A percentile compares a stretch with the other conserved stretches of the same genome.
These are phyloP conservation scores for Pseudognaphalium luteoalbum DNA, from an alignment of 129 eudicot species.

Conservation along the genomic window DNA sequence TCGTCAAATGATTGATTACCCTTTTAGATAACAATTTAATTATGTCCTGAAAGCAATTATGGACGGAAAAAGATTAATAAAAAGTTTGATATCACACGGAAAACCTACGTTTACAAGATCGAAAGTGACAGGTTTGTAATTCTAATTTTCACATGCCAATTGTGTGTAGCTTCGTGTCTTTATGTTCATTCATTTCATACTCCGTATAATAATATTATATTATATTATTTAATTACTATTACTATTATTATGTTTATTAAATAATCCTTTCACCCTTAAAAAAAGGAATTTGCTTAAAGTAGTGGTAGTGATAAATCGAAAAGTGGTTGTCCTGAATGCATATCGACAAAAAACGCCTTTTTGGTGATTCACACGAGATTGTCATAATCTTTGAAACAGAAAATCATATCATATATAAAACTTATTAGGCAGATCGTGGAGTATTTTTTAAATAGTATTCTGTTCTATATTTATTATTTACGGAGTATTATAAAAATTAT, in stretches of 20 bases:
- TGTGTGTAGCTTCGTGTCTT: not conserved
- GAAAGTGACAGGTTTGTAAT: not conserved
- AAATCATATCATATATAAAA: constrained; percentile 15
- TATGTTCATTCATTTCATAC: not conserved
- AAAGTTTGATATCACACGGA: not conserved
- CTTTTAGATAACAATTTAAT: no score
- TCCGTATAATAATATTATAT: no score
- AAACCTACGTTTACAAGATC: constrained; percentile 1
- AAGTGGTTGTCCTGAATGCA: constrained; percentile 3
- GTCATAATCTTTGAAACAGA: constrained; percentile 15
- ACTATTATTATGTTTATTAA: not conserved
- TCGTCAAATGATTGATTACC: no score
- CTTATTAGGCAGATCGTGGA: not conserved
- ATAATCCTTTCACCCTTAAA: not conserved
- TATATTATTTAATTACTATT: no score
- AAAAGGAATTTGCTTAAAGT: not conserved
- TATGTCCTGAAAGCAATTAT: no score
- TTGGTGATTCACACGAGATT: constrained; percentile 26
- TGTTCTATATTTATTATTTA: no score
- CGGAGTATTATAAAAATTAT: no score
- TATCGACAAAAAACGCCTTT: constrained; percentile 34
- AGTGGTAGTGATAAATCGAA: constrained; percentile 1
- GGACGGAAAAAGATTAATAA: no score
- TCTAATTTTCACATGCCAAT: not conserved
- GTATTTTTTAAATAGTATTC: not conserved